phyloP scores from a whole-genome alignment of 2,329 filamentous ascomycete species.

The Neonectria magnoliae region DNA sequence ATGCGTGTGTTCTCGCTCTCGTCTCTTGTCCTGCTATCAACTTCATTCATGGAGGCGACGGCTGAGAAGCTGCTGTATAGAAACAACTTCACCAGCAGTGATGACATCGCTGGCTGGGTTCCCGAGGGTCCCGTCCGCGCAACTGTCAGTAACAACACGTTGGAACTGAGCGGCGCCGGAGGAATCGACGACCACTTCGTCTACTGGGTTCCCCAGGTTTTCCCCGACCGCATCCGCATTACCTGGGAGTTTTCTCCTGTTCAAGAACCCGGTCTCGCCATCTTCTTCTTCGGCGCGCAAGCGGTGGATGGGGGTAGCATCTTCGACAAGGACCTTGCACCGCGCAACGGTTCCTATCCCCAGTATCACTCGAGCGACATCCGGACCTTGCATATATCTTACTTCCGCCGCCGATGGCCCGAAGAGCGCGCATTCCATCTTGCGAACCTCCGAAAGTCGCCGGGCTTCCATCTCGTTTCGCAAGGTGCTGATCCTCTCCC shows the following conservation, averaged over 20 bases:
- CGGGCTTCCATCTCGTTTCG: conserved; percentile 36
- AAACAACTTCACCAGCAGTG: conserved; percentile 32
- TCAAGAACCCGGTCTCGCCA: conserved; percentile 34
- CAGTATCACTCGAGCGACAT: conserved; percentile 40
- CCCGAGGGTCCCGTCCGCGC: conserved; percentile 34
- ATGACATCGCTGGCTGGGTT: conserved; percentile 29
- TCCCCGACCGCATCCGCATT: conserved; percentile 37
- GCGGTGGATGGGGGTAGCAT: conserved; percentile 35
- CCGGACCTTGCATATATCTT: conserved; percentile 36
- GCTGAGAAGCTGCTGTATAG: conserved; percentile 35
- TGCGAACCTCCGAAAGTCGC: conserved; percentile 37
- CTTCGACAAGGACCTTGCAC: conserved; percentile 31
- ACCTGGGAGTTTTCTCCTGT: conserved; percentile 37
- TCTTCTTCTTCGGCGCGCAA: conserved; percentile 38
- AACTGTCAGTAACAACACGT: conserved; percentile 33
- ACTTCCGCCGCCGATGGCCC: conserved; percentile 39
- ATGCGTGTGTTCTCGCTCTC: neutral
- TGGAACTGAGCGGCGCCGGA: conserved; percentile 32
- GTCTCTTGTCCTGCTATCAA: neutral
- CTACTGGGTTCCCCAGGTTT: conserved; percentile 36
- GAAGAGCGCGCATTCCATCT: conserved; percentile 38
- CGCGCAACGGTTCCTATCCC: conserved; percentile 37
- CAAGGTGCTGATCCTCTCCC: conserved; percentile 39
- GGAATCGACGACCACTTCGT: conserved; percentile 34
- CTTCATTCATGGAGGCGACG: neutral